These are phyloP conservation scores for Podila clonocystis DNA, from an alignment of 192 early-diverging fungal genomes.

Conservation along the genomic window DNA sequence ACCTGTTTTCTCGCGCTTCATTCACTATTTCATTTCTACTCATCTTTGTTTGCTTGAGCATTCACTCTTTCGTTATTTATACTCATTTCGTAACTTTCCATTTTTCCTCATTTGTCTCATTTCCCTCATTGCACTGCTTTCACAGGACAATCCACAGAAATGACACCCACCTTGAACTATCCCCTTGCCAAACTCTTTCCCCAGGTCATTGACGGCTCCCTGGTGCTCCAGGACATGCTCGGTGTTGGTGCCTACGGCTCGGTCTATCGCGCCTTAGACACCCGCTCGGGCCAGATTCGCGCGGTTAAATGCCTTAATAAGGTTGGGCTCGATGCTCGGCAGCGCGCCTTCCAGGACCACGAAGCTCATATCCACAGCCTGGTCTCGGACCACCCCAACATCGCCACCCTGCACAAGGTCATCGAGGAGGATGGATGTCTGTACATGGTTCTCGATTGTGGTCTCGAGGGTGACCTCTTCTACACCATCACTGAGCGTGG, in stretches of 20 bases:
- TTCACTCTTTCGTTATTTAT: neutral
- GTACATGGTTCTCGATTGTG: constrained; percentile 79
- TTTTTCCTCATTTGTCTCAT: neutral
- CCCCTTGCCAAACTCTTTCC: neutral
- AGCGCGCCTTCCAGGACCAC: constrained; percentile 67
- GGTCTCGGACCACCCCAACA: constrained; percentile 75
- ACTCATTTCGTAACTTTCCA: neutral
- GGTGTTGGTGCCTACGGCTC: constrained; percentile 82
- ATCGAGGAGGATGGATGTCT: constrained; percentile 69
- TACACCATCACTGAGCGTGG: constrained; percentile 88
- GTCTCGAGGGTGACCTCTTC: constrained; percentile 93
- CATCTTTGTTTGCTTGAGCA: neutral
- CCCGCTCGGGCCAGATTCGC: constrained; percentile 58
- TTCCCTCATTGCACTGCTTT: neutral
- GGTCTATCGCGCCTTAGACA: constrained; percentile 75
- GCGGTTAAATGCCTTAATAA: constrained; percentile 82
- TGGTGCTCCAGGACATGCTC: constrained; percentile 63
- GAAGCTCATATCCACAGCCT: constrained; percentile 72
- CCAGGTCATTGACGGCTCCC: constrained; percentile 41
- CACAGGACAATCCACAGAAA: neutral
- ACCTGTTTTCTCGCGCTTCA: neutral
- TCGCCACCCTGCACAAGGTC: constrained; percentile 73
- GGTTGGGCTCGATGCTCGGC: constrained; percentile 57
- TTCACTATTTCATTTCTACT: neutral
- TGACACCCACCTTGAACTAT: neutral